phyloP scores from a whole-genome alignment of 1,139 yeast species.

The Suhomyces wounanorum region DNA sequence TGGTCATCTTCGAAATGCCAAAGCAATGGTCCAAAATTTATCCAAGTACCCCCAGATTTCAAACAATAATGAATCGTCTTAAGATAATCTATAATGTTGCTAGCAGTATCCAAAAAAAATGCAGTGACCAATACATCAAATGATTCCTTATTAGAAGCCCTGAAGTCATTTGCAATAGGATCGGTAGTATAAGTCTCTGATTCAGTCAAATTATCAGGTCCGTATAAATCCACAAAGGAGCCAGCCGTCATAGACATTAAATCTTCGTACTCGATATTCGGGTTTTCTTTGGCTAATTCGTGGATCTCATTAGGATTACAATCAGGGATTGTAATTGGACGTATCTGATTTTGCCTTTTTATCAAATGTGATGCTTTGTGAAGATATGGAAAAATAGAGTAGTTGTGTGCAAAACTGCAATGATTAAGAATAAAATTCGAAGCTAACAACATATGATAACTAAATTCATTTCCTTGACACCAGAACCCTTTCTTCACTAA shows the following conservation, averaged over 20 bases:
- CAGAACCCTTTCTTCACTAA: slow-evolving; percentile 65
- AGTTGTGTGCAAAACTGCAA: slow-evolving; percentile 39
- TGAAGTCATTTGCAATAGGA: slow-evolving; percentile 41
- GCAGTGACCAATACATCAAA: slow-evolving; percentile 67
- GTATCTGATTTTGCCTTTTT: slow-evolving; percentile 46
- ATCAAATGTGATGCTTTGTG: slow-evolving; percentile 52
- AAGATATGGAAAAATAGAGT: slow-evolving; percentile 54
- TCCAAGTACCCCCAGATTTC: slow-evolving; percentile 64
- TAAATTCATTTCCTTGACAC: slow-evolving; percentile 85
- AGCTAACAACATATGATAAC: slow-evolving; percentile 76
- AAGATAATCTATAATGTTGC: slow-evolving; percentile 70
- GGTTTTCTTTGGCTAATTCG: slow-evolving; percentile 30
- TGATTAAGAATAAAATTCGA: slow-evolving; percentile 67
- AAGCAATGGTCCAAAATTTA: slow-evolving; percentile 80
- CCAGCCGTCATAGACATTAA: slow-evolving; percentile 81
- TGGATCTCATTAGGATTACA: slow-evolving; percentile 42
- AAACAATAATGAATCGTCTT: slow-evolving; percentile 57
- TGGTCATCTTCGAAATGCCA: slow-evolving; percentile 80
- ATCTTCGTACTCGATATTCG: slow-evolving; percentile 48
- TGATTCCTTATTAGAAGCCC: slow-evolving; percentile 35
- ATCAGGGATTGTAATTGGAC: slow-evolving; percentile 58
- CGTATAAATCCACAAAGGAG: slow-evolving; percentile 75
- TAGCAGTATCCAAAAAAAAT: slow-evolving; percentile 80
- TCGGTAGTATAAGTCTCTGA: slow-evolving; percentile 43
- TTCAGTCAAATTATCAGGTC: slow-evolving; percentile 44